Conservation (phyloP, 148 eudicot genomes). For the Rheum nobile region DNA sequence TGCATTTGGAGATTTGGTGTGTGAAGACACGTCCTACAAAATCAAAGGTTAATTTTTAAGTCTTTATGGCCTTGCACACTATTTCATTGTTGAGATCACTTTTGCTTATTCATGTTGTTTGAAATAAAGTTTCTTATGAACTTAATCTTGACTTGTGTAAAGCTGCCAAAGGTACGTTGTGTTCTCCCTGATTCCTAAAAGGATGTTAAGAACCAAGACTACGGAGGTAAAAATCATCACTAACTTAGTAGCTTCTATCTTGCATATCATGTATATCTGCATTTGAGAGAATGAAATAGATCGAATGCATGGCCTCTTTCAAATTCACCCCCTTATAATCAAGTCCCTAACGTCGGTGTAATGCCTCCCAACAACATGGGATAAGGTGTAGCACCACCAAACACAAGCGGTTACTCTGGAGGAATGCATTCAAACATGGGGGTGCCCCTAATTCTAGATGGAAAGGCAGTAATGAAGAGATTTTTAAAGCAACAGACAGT, state of each 20-base stretch:
- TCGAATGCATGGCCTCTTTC: slow-evolving; percentile 10
- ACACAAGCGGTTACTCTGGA: too few species aligned
- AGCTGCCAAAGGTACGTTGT: slow-evolving; percentile 50
- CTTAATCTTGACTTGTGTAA: slow-evolving; percentile 24
- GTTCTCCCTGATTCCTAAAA: slow-evolving; percentile 63
- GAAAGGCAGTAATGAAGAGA: too few species aligned
- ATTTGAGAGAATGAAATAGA: too few species aligned
- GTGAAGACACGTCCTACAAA: slow-evolving; percentile 32
- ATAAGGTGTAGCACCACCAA: slow-evolving; percentile 8
- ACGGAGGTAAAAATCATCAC: slow-evolving; percentile 44
- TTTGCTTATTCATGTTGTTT: neutral
- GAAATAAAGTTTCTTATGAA: neutral
- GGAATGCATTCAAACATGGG: slow-evolving; percentile 11
- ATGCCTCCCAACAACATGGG: slow-evolving; percentile 25
- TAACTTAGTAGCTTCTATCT: neutral
- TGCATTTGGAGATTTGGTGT: slow-evolving; percentile 50
- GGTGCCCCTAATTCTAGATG: too few species aligned
- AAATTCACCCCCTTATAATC: neutral
- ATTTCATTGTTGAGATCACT: neutral
- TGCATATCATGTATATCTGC: too few species aligned
- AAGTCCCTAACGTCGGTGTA: too few species aligned
- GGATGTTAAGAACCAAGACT: slow-evolving; percentile 39
- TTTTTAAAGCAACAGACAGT: slow-evolving; percentile 70
- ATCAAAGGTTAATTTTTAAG: slow-evolving; percentile 39
- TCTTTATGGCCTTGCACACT: neutral